These are phyloP conservation scores for Persicaria maculosa DNA, from an alignment of 148 eudicot genomes.

Conservation along the genomic window DNA sequence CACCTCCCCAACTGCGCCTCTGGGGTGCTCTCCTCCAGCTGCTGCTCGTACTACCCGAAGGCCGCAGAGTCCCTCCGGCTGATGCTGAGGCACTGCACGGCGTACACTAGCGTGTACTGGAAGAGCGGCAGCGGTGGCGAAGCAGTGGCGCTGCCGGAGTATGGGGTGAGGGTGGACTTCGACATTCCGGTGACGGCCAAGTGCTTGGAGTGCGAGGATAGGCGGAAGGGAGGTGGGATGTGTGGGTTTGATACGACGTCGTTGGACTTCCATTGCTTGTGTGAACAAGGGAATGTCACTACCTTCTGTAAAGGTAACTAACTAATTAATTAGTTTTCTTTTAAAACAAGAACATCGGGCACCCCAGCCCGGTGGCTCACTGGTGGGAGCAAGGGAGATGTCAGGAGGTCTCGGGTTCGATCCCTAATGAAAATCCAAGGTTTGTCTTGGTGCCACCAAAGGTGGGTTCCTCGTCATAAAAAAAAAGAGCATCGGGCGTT, in stretches of 20 bases:
- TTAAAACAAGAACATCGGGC: no score
- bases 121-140: conserved; percentile 62
- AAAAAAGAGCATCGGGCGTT: no score
- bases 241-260: conserved; percentile 69
- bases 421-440: no score
- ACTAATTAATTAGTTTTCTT: not conserved
- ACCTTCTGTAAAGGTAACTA: conserved; percentile 69
- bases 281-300: conserved; percentile 61
- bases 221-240: conserved; percentile 60
- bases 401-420: no score
- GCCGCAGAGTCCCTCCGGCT: conserved; percentile 71
- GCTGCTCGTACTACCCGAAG: conserved; percentile 87
- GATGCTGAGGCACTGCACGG: conserved; percentile 68
- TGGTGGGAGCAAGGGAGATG: no score
- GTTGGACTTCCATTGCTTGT: conserved; percentile 66
- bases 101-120: conserved; percentile 77
- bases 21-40: conserved; percentile 25
- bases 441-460: no score
- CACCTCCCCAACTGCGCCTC: conserved; percentile 62
- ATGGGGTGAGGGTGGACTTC: conserved; percentile 76
- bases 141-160: conserved; percentile 66
- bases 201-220: conserved; percentile 76
- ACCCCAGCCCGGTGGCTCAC: no score
- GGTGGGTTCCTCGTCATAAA: no score
- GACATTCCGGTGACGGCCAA: conserved; percentile 66